Conservation (phyloP, 169 alveolate genomes). For the Babesia caballi region DNA sequence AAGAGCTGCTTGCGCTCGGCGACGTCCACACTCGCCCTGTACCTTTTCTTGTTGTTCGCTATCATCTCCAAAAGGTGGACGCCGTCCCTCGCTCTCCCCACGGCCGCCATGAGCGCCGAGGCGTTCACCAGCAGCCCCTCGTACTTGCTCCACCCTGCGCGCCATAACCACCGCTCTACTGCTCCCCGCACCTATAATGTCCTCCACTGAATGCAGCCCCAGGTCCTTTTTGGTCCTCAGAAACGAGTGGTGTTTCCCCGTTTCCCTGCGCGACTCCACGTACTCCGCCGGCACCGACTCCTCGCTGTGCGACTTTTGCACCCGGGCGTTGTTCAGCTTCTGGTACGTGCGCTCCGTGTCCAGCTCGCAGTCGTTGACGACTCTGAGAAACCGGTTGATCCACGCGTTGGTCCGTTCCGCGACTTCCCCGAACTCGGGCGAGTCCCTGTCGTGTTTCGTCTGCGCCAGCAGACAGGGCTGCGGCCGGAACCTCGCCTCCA, state of each 20-base stretch:
- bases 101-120: constrained; percentile 38
- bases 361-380: constrained; percentile 58
- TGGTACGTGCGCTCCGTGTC: constrained; percentile 60
- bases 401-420: constrained; percentile 4
- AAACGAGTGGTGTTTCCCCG: constrained; percentile 35
- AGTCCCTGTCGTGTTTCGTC: not conserved
- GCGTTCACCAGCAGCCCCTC: constrained; percentile 49
- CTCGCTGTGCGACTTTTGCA: not conserved
- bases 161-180: not conserved
- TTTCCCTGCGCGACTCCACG: not conserved
- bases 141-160: constrained; percentile 52
- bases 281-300: not conserved
- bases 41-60: constrained; percentile 45
- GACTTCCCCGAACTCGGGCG: not conserved
- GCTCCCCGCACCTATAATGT: constrained; percentile 40
- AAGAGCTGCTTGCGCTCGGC: constrained; percentile 43
- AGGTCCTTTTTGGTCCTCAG: constrained; percentile 57
- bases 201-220: constrained; percentile 60
- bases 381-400: constrained; percentile 51
- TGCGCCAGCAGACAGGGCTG: constrained; percentile 5
- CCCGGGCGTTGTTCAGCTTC: constrained; percentile 6
- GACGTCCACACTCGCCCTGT: constrained; percentile 34
- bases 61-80: constrained; percentile 54
- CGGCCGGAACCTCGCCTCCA: not conserved
- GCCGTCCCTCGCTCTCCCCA: constrained; percentile 31